These are phyloP conservation scores for Aureobasidium mangrovei DNA, from an alignment of 2,329 filamentous ascomycete species.

Conservation along the genomic window DNA sequence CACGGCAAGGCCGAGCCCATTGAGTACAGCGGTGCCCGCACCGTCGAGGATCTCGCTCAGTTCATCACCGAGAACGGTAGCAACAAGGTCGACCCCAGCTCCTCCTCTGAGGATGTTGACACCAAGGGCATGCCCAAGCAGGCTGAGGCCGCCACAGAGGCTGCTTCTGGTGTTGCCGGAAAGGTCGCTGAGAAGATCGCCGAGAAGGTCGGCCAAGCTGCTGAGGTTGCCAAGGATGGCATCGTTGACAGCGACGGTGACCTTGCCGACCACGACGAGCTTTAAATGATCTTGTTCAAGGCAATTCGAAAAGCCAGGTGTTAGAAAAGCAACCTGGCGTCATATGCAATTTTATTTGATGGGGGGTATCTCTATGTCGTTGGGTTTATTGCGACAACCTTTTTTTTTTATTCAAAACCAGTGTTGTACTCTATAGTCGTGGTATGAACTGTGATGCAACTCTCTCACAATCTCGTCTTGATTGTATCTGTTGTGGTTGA, in stretches of 20 bases:
- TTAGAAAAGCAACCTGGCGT: background rate
- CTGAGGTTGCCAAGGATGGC: slow-evolving; percentile 25
- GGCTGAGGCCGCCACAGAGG: slow-evolving; percentile 31
- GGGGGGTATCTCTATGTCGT: slow-evolving; percentile 5
- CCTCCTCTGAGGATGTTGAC: slow-evolving; percentile 44
- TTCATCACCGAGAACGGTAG: slow-evolving; percentile 96
- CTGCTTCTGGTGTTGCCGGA: slow-evolving; percentile 21
- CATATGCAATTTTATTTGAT: background rate
- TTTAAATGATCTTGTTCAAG: slow-evolving; percentile 42
- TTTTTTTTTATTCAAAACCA: background rate
- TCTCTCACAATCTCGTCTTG: background rate
- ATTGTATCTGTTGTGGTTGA: background rate
- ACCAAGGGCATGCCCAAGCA: slow-evolving; percentile 41
- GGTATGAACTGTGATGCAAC: slow-evolving; percentile 7
- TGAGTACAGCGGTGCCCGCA: slow-evolving; percentile 80
- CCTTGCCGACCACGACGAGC: slow-evolving; percentile 57
- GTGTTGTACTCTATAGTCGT: slow-evolving; percentile 1
- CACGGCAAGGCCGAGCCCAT: slow-evolving; percentile 77
- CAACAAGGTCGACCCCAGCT: slow-evolving; percentile 60
- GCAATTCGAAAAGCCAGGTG: background rate
- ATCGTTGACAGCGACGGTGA: slow-evolving; percentile 20
- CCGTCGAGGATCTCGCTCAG: slow-evolving; percentile 79
- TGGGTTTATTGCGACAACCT: slow-evolving; percentile 2
- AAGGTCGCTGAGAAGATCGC: slow-evolving; percentile 28
- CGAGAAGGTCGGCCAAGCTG: slow-evolving; percentile 24